A percentile compares a stretch with the other conserved stretches of the same genome.
Conservation (phyloP, 2,329 filamentous ascomycete species). For the Tolypocladium cylindrosporum region DNA sequence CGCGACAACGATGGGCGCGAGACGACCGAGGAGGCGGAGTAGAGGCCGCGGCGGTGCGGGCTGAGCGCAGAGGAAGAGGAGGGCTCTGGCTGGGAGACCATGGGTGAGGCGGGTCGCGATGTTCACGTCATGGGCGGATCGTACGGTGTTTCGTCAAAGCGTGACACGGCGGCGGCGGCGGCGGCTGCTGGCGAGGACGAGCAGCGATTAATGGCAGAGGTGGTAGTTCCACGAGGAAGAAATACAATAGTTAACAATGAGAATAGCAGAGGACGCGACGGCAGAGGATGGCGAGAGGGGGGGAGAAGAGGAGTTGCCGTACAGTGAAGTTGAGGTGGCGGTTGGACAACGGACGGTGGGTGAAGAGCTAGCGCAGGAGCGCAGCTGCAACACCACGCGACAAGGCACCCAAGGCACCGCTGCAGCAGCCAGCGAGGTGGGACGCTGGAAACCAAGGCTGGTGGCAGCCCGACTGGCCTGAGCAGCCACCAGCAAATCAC, state of each 20-base stretch:
- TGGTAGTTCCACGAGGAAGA: not conserved
- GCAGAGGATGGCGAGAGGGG: not conserved
- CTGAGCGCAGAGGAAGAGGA: constrained; percentile 7
- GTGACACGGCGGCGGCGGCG: not conserved
- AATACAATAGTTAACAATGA: not conserved
- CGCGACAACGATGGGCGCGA: constrained; percentile 51
- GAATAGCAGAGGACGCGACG: not conserved
- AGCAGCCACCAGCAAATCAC: not conserved
- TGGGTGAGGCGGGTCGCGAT: constrained; percentile 22
- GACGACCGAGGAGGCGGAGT: constrained; percentile 39
- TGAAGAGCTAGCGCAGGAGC: not conserved
- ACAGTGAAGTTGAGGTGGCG: not conserved
- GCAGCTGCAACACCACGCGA: not conserved
- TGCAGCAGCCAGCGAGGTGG: not conserved
- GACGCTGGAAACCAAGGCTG: not conserved
- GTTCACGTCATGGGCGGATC: constrained; percentile 3
- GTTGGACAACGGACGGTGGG: not conserved
- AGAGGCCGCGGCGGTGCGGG: constrained; percentile 8
- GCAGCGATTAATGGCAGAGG: not conserved
- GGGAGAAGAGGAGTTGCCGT: not conserved
- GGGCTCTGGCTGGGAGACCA: constrained; percentile 54
- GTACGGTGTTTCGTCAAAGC: not conserved
- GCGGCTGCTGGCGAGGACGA: not conserved
- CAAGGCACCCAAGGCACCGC: not conserved
- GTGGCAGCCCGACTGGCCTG: not conserved